Evolutionary conservation across 345 rosid genomes (phyloP).

Genomic region (Eucalyptus shirleyi): DNA sequence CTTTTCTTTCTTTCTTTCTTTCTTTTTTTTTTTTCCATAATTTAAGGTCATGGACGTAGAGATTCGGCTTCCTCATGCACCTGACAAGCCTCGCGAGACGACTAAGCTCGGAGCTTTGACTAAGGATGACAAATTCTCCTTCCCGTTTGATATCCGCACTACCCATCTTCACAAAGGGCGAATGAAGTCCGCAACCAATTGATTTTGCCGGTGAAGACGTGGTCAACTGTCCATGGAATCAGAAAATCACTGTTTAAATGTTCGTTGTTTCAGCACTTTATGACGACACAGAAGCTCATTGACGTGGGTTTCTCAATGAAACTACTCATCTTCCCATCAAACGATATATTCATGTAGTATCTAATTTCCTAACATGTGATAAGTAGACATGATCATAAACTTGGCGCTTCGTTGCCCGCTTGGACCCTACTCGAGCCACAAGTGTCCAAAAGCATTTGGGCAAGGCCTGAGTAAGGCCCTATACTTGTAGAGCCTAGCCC

Average conservation of each 20-base stretch:
- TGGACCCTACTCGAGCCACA: neutral
- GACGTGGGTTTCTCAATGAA: neutral
- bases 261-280: neutral
- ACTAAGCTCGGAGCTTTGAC: neutral
- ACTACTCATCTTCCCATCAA: neutral
- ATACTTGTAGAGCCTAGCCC: neutral
- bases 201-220: neutral
- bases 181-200: neutral
- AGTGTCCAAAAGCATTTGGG: neutral
- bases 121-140: neutral
- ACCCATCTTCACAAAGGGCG: neutral
- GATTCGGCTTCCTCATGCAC: neutral
- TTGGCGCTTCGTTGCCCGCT: accelerated
- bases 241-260: neutral
- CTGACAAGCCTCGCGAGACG: neutral
- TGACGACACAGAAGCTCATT: neutral
- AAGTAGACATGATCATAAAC: neutral
- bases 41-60: neutral
- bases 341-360: neutral
- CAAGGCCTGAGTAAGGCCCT: neutral
- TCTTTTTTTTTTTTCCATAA: neutral
- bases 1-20: neutral
- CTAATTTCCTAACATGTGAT: neutral
- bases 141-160: neutral
- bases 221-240: neutral